These are phyloP conservation scores for Marchantia paleacea DNA, from an alignment of 225 moss, liverwort and hornwort genomes.

Conservation along the genomic window DNA sequence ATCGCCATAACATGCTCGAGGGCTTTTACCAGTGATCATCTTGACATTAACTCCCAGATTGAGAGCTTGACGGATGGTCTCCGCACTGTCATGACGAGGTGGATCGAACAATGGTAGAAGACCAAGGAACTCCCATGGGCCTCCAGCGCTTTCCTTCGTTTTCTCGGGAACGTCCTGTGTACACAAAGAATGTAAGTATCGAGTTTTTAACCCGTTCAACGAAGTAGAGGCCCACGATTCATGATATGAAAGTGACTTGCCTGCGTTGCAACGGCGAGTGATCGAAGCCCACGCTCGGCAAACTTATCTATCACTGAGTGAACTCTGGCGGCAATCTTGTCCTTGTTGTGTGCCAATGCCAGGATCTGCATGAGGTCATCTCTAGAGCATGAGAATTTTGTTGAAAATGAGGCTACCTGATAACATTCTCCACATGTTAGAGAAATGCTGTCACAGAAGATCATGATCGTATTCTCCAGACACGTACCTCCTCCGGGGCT, in stretches of 20 bases:
- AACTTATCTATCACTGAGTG: conserved; percentile 43
- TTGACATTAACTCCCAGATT: conserved; percentile 48
- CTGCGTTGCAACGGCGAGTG: conserved; percentile 38
- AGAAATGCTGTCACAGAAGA: too few species aligned
- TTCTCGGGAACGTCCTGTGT: conserved; percentile 37
- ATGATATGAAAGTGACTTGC: background rate
- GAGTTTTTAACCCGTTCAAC: background rate
- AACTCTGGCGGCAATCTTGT: conserved; percentile 22
- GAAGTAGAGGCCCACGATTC: background rate
- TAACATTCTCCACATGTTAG: too few species aligned
- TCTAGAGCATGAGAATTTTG: too few species aligned
- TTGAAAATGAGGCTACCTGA: too few species aligned
- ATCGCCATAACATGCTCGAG: background rate
- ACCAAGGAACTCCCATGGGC: conserved; percentile 43
- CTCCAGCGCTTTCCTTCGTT: conserved; percentile 37
- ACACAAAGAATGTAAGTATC: too few species aligned
- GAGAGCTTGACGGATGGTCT: conserved; percentile 45
- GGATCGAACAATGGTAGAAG: conserved; percentile 45
- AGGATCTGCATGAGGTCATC: conserved; percentile 30
- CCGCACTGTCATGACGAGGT: conserved; percentile 49
- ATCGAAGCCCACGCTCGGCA: conserved; percentile 52
- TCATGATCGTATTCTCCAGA: too few species aligned
- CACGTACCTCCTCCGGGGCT: conserved; percentile 16
- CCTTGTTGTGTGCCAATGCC: conserved; percentile 33
- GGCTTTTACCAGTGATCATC: conserved; percentile 40